Evolutionary conservation across 345 rosid genomes (phyloP).

Genomic region (Dovyalis caffra): DNA sequence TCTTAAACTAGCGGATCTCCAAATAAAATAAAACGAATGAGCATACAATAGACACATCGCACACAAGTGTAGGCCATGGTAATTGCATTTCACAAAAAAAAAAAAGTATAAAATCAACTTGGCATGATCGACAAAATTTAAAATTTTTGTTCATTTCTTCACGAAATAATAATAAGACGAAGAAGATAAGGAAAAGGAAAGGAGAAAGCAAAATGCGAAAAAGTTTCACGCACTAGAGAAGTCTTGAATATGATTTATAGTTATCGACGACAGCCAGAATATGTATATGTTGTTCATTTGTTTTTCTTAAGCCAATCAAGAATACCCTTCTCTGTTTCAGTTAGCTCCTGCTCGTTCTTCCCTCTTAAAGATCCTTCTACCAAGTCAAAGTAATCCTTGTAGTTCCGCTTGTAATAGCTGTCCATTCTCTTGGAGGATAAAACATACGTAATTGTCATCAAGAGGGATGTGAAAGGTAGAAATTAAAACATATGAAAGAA

Average conservation of each 20-base stretch:
- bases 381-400: slow-evolving; percentile 80
- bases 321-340: slow-evolving; percentile 76
- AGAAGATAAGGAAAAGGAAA: neutral
- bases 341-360: slow-evolving; percentile 58
- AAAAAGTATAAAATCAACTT: no score
- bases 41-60: no score
- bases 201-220: neutral
- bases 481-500: neutral
- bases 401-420: slow-evolving; percentile 78
- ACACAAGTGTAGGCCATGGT: no score
- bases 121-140: no score
- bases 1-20: no score
- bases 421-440: slow-evolving; percentile 56
- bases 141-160: neutral
- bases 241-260: no score
- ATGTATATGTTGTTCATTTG: slow-evolving; percentile 26
- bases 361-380: slow-evolving; percentile 62
- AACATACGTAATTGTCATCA: neutral
- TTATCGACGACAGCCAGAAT: no score
- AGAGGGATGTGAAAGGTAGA: neutral
- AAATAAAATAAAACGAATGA: no score
- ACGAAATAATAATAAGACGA: neutral
- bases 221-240: neutral
- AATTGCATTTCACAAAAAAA: no score
- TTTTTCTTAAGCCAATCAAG: slow-evolving; percentile 78